These are phyloP conservation scores for Coelastrella sp. DNA, from an alignment of 139 green algal species.

Conservation along the genomic window DNA sequence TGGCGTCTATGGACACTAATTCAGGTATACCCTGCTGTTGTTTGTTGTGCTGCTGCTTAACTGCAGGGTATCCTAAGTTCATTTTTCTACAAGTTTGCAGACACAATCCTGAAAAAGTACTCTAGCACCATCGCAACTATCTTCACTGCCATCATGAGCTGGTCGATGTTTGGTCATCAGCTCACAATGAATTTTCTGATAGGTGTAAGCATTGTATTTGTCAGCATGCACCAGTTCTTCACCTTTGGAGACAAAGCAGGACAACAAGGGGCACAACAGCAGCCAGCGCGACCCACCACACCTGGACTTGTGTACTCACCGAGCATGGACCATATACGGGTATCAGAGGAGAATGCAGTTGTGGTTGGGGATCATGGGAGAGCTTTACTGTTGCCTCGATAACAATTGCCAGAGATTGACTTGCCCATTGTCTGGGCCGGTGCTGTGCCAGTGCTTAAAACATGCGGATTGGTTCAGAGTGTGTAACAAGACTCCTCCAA, in stretches of 20 bases:
- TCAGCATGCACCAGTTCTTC: conserved; percentile 95
- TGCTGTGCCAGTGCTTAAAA: no score
- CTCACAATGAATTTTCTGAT: conserved; percentile 96
- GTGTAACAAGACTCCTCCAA: no score
- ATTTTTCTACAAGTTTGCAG: conserved; percentile 99
- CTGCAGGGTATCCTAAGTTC: conserved; percentile 92
- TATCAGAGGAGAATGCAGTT: conserved; percentile 24
- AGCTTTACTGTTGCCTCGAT: conserved; percentile 37
- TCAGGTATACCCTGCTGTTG: background rate
- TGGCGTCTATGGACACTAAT: no score
- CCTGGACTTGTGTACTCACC: conserved; percentile 40
- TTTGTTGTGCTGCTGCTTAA: background rate
- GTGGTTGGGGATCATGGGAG: background rate
- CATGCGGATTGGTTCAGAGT: no score
- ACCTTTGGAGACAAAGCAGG: conserved; percentile 36
- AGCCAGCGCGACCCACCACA: background rate
- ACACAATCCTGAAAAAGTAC: conserved; percentile 99
- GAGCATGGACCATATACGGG: conserved; percentile 46
- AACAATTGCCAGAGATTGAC: background rate
- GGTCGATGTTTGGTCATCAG: conserved; percentile 88
- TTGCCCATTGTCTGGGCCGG: no score
- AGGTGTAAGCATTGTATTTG: conserved; percentile 96
- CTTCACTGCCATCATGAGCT: conserved; percentile 93
- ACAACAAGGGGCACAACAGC: background rate
- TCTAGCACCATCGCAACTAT: conserved; percentile 94